These are phyloP conservation scores for Boechera divaricarpa DNA, from an alignment of 345 rosid species.

Conservation along the genomic window DNA sequence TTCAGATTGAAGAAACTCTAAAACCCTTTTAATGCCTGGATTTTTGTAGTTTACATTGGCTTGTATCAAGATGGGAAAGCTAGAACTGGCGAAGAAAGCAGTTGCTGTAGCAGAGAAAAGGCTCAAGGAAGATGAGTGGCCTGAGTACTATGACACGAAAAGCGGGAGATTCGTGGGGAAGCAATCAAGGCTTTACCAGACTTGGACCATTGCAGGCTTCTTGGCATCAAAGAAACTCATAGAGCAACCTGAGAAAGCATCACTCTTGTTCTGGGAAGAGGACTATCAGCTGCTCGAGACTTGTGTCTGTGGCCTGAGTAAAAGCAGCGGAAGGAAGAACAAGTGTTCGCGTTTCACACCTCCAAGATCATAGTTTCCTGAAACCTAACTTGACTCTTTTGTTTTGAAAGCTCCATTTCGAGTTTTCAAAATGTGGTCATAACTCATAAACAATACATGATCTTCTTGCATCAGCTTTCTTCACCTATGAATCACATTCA, in stretches of 20 bases:
- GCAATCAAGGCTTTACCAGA: conserved; percentile 76
- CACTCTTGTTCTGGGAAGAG: conserved; percentile 84
- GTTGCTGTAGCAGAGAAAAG: conserved; percentile 74
- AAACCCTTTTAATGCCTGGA: not conserved
- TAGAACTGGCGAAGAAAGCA: conserved; percentile 76
- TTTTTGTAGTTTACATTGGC: conserved; percentile 81
- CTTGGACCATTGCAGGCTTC: conserved; percentile 90
- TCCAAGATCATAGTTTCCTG: conserved; percentile 49
- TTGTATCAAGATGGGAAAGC: conserved; percentile 86
- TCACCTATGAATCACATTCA: not conserved
- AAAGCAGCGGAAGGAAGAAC: conserved; percentile 54
- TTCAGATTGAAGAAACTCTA: not conserved
- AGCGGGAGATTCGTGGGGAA: conserved; percentile 84
- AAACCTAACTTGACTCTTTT: not conserved
- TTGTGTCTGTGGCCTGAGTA: conserved; percentile 73
- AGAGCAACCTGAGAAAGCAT: conserved; percentile 83
- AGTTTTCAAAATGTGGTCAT: not conserved
- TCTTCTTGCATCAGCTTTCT: not conserved
- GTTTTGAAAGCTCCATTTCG: not conserved
- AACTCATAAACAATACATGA: conserved; percentile 12
- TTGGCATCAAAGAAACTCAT: conserved; percentile 85
- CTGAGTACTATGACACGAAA: conserved; percentile 86
- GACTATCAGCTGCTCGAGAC: conserved; percentile 87
- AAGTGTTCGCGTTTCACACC: conserved; percentile 67
- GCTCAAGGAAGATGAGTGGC: conserved; percentile 72